Evolutionary conservation across 2,329 filamentous ascomycete species (phyloP).

Genomic region (Colletotrichum lentis): DNA sequence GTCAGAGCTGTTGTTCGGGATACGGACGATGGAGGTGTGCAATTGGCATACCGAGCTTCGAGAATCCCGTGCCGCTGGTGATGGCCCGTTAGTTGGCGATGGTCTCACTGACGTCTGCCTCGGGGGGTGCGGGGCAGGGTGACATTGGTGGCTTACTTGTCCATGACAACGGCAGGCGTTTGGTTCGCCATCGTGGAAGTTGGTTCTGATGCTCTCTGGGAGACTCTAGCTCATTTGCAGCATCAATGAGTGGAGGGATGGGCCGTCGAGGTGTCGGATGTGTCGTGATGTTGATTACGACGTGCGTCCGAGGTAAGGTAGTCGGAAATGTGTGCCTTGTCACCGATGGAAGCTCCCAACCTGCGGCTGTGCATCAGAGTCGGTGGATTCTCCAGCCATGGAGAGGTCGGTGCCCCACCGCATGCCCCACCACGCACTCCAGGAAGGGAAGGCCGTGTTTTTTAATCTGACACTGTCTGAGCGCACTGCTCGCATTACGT

Average conservation of each 20-base stretch:
- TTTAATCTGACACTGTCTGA: neutral
- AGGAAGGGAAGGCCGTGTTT: conserved; percentile 14
- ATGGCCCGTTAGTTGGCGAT: conserved; percentile 40
- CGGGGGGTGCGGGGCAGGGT: conserved; percentile 44
- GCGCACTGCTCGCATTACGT: conserved; percentile 4
- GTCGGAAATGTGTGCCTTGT: conserved; percentile 39
- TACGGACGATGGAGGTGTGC: conserved; percentile 17
- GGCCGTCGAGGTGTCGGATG: conserved; percentile 18
- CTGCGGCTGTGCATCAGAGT: conserved; percentile 39
- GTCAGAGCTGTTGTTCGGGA: conserved; percentile 42
- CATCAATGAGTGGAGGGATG: conserved; percentile 29
- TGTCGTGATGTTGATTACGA: conserved; percentile 39
- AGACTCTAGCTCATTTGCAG: conserved; percentile 28
- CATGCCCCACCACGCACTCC: conserved; percentile 29
- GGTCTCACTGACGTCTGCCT: conserved; percentile 38
- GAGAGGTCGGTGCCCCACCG: conserved; percentile 37
- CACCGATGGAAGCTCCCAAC: conserved; percentile 38
- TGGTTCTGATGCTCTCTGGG: conserved; percentile 23
- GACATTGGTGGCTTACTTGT: conserved; percentile 81
- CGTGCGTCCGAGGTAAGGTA: conserved; percentile 38
- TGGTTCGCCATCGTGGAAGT: conserved; percentile 81
- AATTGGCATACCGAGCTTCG: conserved; percentile 83
- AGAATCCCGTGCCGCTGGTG: conserved; percentile 95
- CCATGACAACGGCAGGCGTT: conserved; percentile 99
- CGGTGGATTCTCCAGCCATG: conserved; percentile 36